Conservation (phyloP, 495 filamentous ascomycete genomes). For the Lepraria neglecta region DNA sequence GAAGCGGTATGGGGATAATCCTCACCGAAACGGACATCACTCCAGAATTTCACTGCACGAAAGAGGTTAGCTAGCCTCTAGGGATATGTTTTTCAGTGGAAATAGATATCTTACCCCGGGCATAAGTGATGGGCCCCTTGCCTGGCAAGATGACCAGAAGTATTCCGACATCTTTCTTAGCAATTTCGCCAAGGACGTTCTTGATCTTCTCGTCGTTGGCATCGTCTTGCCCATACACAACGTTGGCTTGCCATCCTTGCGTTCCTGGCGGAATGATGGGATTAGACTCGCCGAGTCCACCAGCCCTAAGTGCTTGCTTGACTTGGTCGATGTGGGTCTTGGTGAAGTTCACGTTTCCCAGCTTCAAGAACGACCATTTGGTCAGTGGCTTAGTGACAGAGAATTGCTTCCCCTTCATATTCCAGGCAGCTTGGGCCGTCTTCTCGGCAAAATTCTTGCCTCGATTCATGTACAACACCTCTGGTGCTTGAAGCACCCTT, state of each 20-base stretch:
- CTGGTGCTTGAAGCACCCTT: conserved; percentile 53
- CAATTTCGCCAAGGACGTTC: conserved; percentile 18
- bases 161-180: conserved; percentile 35
- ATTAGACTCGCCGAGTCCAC: conserved; percentile 5
- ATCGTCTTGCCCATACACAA: conserved; percentile 6
- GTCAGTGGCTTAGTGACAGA: background rate
- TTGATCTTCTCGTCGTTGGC: conserved; percentile 7
- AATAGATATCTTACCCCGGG: conserved; percentile 26
- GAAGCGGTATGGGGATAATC: no score
- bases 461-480: conserved; percentile 40
- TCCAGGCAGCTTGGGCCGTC: conserved; percentile 47
- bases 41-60: conserved; percentile 53
- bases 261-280: background rate
- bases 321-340: background rate
- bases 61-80: no score
- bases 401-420: conserved; percentile 37
- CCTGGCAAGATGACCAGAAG: conserved; percentile 57
- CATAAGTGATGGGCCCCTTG: conserved; percentile 52
- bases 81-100: no score
- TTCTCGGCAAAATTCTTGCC: conserved; percentile 22
- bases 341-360: background rate
- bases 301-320: conserved; percentile 1
- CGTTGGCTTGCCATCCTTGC: background rate
- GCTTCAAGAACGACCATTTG: conserved; percentile 12
- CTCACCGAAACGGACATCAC: conserved; percentile 49